Percentiles rank a stretch among this genome's conserved stretches.
Evolutionary conservation across 2,329 filamentous ascomycete species (phyloP).

Genomic region (Diaporthe sp.): DNA sequence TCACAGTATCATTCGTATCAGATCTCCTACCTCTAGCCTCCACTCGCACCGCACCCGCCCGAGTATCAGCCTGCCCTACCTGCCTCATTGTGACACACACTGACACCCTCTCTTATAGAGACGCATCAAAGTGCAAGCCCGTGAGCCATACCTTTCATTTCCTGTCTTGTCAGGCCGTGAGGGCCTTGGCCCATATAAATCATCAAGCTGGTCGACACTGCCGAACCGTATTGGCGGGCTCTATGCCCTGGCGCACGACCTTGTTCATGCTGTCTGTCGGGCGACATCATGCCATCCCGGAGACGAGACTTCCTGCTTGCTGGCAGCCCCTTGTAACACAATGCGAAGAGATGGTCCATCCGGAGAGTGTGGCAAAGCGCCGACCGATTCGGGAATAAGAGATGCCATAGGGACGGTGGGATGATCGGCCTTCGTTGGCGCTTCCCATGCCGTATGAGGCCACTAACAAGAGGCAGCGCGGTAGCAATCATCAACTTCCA

Average conservation of each 20-base stretch:
- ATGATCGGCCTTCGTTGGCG: neutral
- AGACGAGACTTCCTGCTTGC: slow-evolving; percentile 8
- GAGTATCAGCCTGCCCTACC: neutral
- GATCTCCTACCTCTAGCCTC: slow-evolving; percentile 5
- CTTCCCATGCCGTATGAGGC: neutral
- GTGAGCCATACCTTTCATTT: slow-evolving; percentile 22
- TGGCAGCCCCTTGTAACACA: slow-evolving; percentile 21
- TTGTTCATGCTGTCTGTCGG: slow-evolving; percentile 1
- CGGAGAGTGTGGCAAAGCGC: neutral
- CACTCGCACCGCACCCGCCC: neutral
- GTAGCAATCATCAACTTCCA: neutral
- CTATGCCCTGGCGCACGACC: neutral
- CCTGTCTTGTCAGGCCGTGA: neutral
- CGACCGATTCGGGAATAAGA: neutral
- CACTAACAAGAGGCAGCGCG: neutral
- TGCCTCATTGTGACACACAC: slow-evolving; percentile 18
- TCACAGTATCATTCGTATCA: slow-evolving; percentile 31
- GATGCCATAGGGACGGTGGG: neutral
- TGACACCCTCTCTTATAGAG: slow-evolving; percentile 1
- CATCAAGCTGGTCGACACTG: neutral
- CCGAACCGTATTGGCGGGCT: slow-evolving; percentile 18
- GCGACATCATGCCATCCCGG: slow-evolving; percentile 10
- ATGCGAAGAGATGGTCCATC: neutral
- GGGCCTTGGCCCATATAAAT: slow-evolving; percentile 11
- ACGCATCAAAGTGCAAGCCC: slow-evolving; percentile 11